Percentiles rank a stretch among this genome's conserved stretches.
Conservation (phyloP, 140 eudicot species). For the Bidens hawaiensis region DNA sequence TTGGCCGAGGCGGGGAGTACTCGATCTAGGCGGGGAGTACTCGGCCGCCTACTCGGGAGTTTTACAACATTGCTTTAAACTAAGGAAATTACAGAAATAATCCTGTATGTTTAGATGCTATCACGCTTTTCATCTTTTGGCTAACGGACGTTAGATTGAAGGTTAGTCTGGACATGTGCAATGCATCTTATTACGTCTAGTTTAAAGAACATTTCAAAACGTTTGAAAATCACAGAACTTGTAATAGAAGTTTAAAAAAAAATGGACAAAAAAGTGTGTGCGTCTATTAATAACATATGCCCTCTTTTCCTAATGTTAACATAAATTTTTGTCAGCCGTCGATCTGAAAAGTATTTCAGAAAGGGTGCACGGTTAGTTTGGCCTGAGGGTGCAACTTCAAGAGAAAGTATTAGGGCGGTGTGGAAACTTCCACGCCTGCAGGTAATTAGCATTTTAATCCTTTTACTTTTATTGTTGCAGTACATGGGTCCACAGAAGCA, state of each 20-base stretch:
- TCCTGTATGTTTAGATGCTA: too few species aligned
- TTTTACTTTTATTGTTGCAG: background rate
- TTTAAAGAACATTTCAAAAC: background rate
- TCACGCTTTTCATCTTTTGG: too few species aligned
- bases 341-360: slow-evolving; percentile 77
- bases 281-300: background rate
- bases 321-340: slow-evolving; percentile 43
- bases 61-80: too few species aligned
- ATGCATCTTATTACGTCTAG: too few species aligned
- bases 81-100: too few species aligned
- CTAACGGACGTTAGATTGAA: too few species aligned
- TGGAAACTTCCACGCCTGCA: slow-evolving; percentile 87
- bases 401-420: slow-evolving; percentile 88
- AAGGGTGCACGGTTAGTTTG: slow-evolving; percentile 72
- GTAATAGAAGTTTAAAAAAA: background rate
- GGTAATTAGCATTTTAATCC: slow-evolving; percentile 27
- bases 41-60: too few species aligned
- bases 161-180: too few species aligned
- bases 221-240: background rate
- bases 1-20: too few species aligned
- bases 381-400: slow-evolving; percentile 91
- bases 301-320: slow-evolving; percentile 20
- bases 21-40: too few species aligned
- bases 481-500: background rate
- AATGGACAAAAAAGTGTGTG: background rate